Conservation (phyloP, 78 protist species). For the Dictyostelium capitatum region DNA sequence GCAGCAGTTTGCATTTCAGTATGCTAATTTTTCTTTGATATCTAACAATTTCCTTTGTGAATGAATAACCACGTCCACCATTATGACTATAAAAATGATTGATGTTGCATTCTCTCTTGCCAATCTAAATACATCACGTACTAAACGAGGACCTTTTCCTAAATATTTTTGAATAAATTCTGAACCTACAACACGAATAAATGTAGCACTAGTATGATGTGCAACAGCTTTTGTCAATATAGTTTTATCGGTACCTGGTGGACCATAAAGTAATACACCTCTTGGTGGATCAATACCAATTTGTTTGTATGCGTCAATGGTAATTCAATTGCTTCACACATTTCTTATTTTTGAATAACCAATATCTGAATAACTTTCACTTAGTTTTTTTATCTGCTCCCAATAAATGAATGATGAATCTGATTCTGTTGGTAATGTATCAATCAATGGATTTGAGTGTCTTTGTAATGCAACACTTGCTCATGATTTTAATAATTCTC, state of each 20-base stretch:
- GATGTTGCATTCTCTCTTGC: constrained; percentile 99
- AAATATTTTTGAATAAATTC: constrained; percentile 99
- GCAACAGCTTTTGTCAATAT: no score
- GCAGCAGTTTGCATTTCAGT: no score
- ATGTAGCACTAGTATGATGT: constrained; percentile 98
- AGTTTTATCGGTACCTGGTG: constrained; percentile 99
- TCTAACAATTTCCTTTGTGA: no score
- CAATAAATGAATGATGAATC: constrained; percentile 99
- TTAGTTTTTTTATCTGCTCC: constrained; percentile 94
- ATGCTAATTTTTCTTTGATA: no score
- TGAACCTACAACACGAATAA: constrained; percentile 98
- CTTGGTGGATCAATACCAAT: constrained; percentile 98
- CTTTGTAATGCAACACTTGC: constrained; percentile 99
- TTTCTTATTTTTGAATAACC: constrained; percentile 99
- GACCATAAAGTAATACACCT: constrained; percentile 98
- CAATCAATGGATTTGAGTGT: constrained; percentile 98
- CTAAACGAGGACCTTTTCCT: constrained; percentile 99
- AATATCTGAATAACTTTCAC: constrained; percentile 96
- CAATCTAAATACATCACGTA: constrained; percentile 99
- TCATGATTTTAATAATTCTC: no score
- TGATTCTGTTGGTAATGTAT: constrained; percentile 97
- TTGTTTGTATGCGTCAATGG: constrained; percentile 98
- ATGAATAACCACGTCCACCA: constrained; percentile 99
- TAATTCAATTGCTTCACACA: constrained; percentile 99
- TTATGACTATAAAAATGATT: constrained; percentile 99